A percentile compares a stretch with the other conserved stretches of the same genome.
Conservation (phyloP, 2,329 filamentous ascomycete species). For the Aspergillus pseudotamarii region DNA sequence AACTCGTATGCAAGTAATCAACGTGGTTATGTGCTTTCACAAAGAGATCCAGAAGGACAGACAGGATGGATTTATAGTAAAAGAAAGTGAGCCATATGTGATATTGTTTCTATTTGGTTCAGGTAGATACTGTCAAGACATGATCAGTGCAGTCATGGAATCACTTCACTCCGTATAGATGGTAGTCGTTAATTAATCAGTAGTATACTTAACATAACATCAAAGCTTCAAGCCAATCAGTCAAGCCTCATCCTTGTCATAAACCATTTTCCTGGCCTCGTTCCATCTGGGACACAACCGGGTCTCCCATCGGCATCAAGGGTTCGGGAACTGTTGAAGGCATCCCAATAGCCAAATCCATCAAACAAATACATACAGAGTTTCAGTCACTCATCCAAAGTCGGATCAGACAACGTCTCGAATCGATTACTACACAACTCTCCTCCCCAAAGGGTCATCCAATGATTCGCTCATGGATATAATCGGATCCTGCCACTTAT, state of each 20-base stretch:
- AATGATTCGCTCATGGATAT: constrained; percentile 25
- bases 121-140: not conserved
- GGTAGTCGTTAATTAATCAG: constrained; percentile 18
- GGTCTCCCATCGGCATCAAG: constrained; percentile 19
- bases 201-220: constrained; percentile 26
- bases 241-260: constrained; percentile 18
- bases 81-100: not conserved
- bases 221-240: constrained; percentile 18
- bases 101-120: not conserved
- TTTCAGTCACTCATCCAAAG: constrained; percentile 18
- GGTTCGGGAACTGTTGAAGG: constrained; percentile 13
- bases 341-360: constrained; percentile 17
- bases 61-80: too few relatives aligned
- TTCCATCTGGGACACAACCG: constrained; percentile 25
- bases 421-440: constrained; percentile 21
- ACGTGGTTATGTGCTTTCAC: too few relatives aligned
- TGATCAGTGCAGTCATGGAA: not conserved
- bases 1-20: too few relatives aligned
- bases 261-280: constrained; percentile 20
- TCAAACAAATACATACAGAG: constrained; percentile 14
- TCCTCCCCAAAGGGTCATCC: constrained; percentile 17
- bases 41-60: too few relatives aligned
- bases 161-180: constrained; percentile 4
- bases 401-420: constrained; percentile 12
- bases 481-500: constrained; percentile 32